Base-by-base conservation (phyloP, 2,329 filamentous ascomycete genomes). In the Beauveria pseudobassiana region DNA sequence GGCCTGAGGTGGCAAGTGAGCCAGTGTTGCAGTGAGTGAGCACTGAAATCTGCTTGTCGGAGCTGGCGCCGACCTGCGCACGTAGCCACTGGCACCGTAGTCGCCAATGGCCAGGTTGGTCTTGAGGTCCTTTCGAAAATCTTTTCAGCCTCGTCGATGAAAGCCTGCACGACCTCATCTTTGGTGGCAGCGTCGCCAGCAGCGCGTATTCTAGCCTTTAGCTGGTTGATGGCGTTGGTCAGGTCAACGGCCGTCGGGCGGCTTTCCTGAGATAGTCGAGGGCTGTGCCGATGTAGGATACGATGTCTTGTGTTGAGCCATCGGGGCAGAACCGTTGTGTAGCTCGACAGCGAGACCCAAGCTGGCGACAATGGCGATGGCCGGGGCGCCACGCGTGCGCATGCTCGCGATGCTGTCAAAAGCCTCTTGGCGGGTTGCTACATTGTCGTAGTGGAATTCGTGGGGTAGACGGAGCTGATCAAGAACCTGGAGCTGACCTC, bases 1-100 rank as follows among this genome's bases (percentile, higher is more conserved):
- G 96, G n/a, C 95, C 95, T 18, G 95, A 96, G 1, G 95, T 99
- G 28, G 95, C 95, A 40, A 99, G 86, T 22, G 93, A 97, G 30
- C 95, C 95, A 24, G 95, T 99, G 75, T 99, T 99, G 81, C 95
- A 99, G 76, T 99, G 96, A 12, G 95, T 99, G 67, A 99, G 77
- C 49, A 99, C 88, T n/a, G 90, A 91, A 53, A 96, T 68, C 61
- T 73, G 67, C 72, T 80, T 69, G 65, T 81, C 73, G 65, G 76
- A 54, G 46, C 80, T 72, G 71, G 81, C 74, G 67, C 75, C 72
- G 22, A 75, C 78, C 70, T 90, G 85, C 46, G 81, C 76, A 62
- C 85, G 76, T 40, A 99, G 87, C 90, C 95, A 99, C 65, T 87
- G 0, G 92, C 90, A 45, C 95, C 95, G 72, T 89, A 80, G 63